Base-by-base conservation (phyloP, 1,284 basidiomycete species). In the Microbotryum saponariae region DNA sequence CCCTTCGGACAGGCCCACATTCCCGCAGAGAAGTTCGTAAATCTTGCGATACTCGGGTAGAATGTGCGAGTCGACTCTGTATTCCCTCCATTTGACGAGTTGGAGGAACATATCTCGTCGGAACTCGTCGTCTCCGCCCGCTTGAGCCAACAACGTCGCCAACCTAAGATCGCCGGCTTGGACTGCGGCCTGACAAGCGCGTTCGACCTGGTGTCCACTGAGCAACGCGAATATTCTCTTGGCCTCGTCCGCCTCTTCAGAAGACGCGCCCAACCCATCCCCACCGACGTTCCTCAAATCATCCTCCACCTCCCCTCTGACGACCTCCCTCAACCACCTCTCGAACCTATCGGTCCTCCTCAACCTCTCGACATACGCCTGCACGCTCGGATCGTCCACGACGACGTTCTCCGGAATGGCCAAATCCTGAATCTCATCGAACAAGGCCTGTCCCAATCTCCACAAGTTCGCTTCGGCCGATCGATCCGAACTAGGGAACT, bases 121-220 rank as follows among this genome's bases (percentile, higher is more conserved):
- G 76, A 89, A 91, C 37, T 83, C 81, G 21, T 82, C 80, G 71
- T 94, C 88, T 0, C 91, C 88, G 5, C 88, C 89, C 10, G 83
- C 84, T 75, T 98, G 93, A 6, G 91, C 84, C 52, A 98, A 82
- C n/a, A 99, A 81, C 1, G 91, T 92, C 0, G 94, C 89, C 6
- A 99, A 82, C 67, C 90, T 89, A 70, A 90, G 76, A 71, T 90
- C 89, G 9, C 87, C 86, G 8, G 82, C 83, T 58, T 89, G 85
- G 61, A 87, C 78, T 1, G 92, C 88, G 7, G 81, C 80, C 59
- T 87, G 81, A 68, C 86, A 87, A 2, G 96, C 93, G 46, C 86
- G 84, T 68, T 88, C 86, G 12, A 93, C 78, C 71, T 97, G 90
- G 74, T 97, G 84, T 2, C 92, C 93, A 0, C 87, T 88, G 3